These are phyloP conservation scores for Ophioceras dolichostomum DNA, from an alignment of 2,329 filamentous ascomycete species.

Conservation along the genomic window DNA sequence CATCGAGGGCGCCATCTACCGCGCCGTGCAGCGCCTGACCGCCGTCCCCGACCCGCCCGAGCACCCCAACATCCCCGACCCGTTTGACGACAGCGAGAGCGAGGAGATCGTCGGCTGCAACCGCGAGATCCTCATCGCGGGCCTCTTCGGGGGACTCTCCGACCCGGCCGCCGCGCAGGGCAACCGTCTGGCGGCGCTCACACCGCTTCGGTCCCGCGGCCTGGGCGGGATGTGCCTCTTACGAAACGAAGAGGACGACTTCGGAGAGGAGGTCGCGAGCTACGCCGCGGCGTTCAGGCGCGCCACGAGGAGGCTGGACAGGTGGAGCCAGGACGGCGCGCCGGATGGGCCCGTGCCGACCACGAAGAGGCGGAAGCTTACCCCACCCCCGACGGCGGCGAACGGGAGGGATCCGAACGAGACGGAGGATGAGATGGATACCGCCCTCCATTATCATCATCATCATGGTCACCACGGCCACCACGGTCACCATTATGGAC, in stretches of 20 bases:
- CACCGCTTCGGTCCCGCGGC: slow-evolving; percentile 40
- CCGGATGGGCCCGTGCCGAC: slow-evolving; percentile 27
- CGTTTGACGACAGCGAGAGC: slow-evolving; percentile 50
- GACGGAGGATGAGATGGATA: slow-evolving; percentile 15
- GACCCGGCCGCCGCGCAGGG: slow-evolving; percentile 5
- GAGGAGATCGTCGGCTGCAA: slow-evolving; percentile 30
- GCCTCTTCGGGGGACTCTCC: slow-evolving; percentile 6
- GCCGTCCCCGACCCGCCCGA: neutral
- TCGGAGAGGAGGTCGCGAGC: slow-evolving; percentile 59
- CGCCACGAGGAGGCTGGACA: slow-evolving; percentile 49
- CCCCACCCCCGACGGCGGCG: slow-evolving; percentile 5
- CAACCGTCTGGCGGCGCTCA: slow-evolving; percentile 7
- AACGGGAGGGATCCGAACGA: slow-evolving; percentile 18
- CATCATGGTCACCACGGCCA: too few species aligned
- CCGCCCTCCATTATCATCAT: neutral
- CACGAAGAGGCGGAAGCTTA: slow-evolving; percentile 24
- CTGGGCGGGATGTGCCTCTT: slow-evolving; percentile 54
- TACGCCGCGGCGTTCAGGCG: slow-evolving; percentile 56
- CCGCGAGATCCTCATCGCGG: slow-evolving; percentile 5
- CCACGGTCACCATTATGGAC: neutral
- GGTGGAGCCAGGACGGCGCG: slow-evolving; percentile 51
- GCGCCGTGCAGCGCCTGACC: slow-evolving; percentile 49
- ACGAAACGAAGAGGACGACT: slow-evolving; percentile 54
- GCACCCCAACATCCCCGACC: slow-evolving; percentile 34
- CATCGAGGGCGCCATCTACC: slow-evolving; percentile 52